phyloP scores from a whole-genome alignment of 257 asterid species.

The Rubia yunnanensis region DNA sequence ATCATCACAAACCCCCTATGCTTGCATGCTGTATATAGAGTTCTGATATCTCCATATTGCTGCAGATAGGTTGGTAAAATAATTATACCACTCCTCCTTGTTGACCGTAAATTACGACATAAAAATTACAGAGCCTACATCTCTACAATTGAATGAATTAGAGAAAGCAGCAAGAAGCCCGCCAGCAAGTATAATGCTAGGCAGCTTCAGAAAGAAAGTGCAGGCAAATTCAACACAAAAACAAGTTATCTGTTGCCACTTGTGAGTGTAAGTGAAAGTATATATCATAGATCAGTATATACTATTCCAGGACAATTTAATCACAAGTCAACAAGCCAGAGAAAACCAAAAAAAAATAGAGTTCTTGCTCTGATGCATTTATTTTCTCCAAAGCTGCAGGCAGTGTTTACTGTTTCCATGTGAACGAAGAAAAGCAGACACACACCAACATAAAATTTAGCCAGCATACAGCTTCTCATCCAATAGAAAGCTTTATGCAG shows the following conservation, averaged over 20 bases:
- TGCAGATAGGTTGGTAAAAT: conserved; percentile 16
- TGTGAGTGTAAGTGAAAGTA: background rate
- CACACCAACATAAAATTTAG: too few species aligned
- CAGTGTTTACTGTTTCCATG: too few species aligned
- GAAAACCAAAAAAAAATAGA: too few species aligned
- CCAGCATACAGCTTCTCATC: too few species aligned
- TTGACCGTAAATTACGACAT: background rate
- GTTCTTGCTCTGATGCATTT: background rate
- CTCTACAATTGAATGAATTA: background rate
- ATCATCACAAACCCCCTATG: conserved; percentile 99
- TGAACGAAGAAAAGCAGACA: too few species aligned
- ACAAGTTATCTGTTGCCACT: background rate
- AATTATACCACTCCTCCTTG: background rate
- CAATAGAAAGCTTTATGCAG: too few species aligned
- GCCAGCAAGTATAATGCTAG: background rate
- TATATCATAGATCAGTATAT: background rate
- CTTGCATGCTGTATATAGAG: conserved; percentile 92
- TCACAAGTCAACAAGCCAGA: background rate
- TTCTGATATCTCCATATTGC: conserved; percentile 98
- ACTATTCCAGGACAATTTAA: background rate
- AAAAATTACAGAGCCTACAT: background rate
- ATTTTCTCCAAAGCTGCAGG: too few species aligned
- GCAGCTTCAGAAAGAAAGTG: conserved; percentile 1
- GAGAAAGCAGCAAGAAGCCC: background rate
- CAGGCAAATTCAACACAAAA: background rate